A percentile compares a stretch with the other conserved stretches of the same genome.
These are phyloP conservation scores for Euphorbia tirucalli DNA, from an alignment of 345 rosid genomes.

Conservation along the genomic window DNA sequence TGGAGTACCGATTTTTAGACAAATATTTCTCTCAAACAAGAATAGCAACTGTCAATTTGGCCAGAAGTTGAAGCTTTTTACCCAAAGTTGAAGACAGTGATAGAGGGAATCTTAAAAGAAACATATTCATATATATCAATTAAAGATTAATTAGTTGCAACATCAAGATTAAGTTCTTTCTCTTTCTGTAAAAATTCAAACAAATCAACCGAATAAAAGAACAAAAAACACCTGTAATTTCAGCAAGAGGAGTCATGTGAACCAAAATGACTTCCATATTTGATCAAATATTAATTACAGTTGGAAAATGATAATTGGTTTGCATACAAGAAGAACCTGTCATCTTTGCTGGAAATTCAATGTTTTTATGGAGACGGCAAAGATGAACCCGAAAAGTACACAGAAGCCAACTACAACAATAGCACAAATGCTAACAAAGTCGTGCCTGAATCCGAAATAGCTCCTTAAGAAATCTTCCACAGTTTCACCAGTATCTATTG, in stretches of 20 bases:
- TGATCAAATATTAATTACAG: neutral
- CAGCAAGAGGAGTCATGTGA: neutral
- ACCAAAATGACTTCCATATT: neutral
- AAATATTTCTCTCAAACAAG: too few species aligned
- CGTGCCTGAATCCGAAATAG: slow-evolving; percentile 17
- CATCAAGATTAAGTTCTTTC: too few species aligned
- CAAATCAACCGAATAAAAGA: too few species aligned
- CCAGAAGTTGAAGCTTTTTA: too few species aligned
- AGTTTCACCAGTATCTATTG: neutral
- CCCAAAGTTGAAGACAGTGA: too few species aligned
- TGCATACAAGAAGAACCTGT: neutral
- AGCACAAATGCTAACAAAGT: slow-evolving; percentile 15
- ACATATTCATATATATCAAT: too few species aligned
- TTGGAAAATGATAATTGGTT: neutral
- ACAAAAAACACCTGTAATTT: neutral
- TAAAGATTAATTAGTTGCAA: too few species aligned
- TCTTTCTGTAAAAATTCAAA: too few species aligned
- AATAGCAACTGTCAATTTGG: too few species aligned
- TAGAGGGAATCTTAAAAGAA: too few species aligned
- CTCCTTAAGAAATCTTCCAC: slow-evolving; percentile 8
- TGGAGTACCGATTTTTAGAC: too few species aligned
- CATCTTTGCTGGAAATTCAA: slow-evolving; percentile 20
- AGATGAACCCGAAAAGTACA: slow-evolving; percentile 15
- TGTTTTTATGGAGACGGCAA: slow-evolving; percentile 5
- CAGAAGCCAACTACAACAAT: slow-evolving; percentile 8